phyloP scores from a whole-genome alignment of 192 early-diverging fungal species.

The Glomus cerebriforme region DNA sequence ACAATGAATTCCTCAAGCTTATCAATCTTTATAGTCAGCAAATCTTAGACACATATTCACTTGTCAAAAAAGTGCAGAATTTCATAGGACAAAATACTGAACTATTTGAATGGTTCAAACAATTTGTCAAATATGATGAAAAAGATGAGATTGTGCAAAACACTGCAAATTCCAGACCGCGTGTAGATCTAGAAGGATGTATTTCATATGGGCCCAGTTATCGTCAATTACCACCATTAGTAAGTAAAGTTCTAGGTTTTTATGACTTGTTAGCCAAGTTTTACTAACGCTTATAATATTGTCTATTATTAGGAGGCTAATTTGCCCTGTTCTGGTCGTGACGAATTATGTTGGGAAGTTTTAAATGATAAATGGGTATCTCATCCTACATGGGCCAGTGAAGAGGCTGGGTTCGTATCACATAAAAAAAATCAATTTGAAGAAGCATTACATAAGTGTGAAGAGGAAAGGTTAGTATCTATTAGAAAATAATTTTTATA shows the following conservation, averaged over 20 bases:
- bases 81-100: slow-evolving; percentile 84
- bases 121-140: slow-evolving; percentile 79
- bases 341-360: slow-evolving; percentile 88
- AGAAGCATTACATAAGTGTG: slow-evolving; percentile 92
- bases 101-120: slow-evolving; percentile 95
- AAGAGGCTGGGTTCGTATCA: slow-evolving; percentile 85
- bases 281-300: background rate
- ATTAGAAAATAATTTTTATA: background rate
- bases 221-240: slow-evolving; percentile 61
- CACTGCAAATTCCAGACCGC: slow-evolving; percentile 57
- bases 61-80: slow-evolving; percentile 83
- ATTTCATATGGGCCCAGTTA: slow-evolving; percentile 74
- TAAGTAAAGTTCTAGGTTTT: slow-evolving; percentile 41
- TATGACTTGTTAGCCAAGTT: background rate
- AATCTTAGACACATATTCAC: slow-evolving; percentile 79
- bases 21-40: slow-evolving; percentile 94
- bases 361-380: slow-evolving; percentile 97
- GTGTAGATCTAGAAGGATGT: slow-evolving; percentile 64
- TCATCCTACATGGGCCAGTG: slow-evolving; percentile 89
- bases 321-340: slow-evolving; percentile 86
- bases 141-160: slow-evolving; percentile 70
- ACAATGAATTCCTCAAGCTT: slow-evolving; percentile 96
- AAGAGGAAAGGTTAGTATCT: slow-evolving; percentile 82
- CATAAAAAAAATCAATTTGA: slow-evolving; percentile 92
- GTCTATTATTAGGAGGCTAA: slow-evolving; percentile 44